Base-by-base conservation (phyloP, 495 filamentous ascomycete genomes). In the Astrothelium subdiscretum region DNA sequence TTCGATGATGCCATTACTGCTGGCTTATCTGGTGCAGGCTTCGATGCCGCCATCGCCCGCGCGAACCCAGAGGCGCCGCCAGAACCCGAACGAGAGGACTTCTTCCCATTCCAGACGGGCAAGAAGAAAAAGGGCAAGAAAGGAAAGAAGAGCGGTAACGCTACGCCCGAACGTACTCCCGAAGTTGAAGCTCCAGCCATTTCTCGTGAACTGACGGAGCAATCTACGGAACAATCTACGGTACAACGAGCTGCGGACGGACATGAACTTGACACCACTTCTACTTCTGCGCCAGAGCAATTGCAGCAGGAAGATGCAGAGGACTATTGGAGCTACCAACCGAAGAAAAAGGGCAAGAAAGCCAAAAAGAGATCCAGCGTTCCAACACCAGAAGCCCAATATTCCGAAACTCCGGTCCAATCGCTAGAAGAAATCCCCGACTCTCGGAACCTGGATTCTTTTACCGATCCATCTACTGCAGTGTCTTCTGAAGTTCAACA, bases 71-170 rank as follows among this genome's bases (percentile, higher is more conserved):
- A 24, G 10, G 48, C 12, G 26, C 22, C 22, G 26, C 8, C 24
- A 29, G 48, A 54, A 24, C 48, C 48, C 8, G 48, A 54, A 29
- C 48, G 29, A 20, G 48, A 48, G 20, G 42, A 54, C 24, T 63
- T 54, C 24, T 66, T 67, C 51, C 31, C 63, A 20, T 58, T 57
- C n/a, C 51, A 48, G 10, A 66, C 58, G 15, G 15, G 60, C 59
- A 61, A 61, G 58, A 69, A 69, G 63, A n/a, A n/a, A n/a, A 69
- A 69, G 32, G 63, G 61, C 48, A 69, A 69, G 67, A 65, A 67
- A 31, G 61, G 59, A 32, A 32, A 52, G 40, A 52, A 57, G 44
- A 61, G 59, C 12, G 59, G 22, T 20, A 4, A 2, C 8, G 48
- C n/a, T 8, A 54, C 48, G 3, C 48, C 24, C 10, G 5, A 29